phyloP scores from a whole-genome alignment of 2,329 filamentous ascomycete species.

The Coniochaeta hoffmannii region DNA sequence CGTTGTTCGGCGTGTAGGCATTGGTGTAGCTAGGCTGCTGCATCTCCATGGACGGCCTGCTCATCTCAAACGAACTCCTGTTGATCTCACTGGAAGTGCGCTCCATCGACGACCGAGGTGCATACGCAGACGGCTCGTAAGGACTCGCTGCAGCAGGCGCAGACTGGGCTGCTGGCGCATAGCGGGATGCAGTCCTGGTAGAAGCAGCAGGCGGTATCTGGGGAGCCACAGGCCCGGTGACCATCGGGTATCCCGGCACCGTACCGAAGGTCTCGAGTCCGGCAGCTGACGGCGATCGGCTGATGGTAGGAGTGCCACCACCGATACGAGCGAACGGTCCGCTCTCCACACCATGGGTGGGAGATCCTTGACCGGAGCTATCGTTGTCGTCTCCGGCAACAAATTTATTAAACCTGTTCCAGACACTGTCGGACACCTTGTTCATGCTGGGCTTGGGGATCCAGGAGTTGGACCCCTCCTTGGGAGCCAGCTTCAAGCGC shows the following conservation, averaged over 20 bases:
- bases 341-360: constrained; percentile 51
- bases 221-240: constrained; percentile 23
- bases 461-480: constrained; percentile 76
- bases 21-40: constrained; percentile 20
- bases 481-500: constrained; percentile 77
- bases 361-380: constrained; percentile 47
- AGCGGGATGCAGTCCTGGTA: constrained; percentile 42
- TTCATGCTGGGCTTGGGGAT: constrained; percentile 94
- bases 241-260: constrained; percentile 22
- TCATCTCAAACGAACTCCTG: constrained; percentile 32
- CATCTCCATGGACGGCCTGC: constrained; percentile 31
- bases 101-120: constrained; percentile 34
- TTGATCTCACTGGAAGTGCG: constrained; percentile 35
- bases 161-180: constrained; percentile 32
- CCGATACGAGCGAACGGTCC: constrained; percentile 80
- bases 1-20: constrained; percentile 24
- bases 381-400: constrained; percentile 85
- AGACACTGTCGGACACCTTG: constrained; percentile 85
- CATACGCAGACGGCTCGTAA: constrained; percentile 20
- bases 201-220: constrained; percentile 26
- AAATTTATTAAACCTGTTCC: constrained; percentile 93
- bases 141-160: constrained; percentile 16
- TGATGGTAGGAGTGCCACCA: constrained; percentile 67
- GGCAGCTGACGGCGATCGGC: constrained; percentile 62
- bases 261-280: constrained; percentile 67